These are phyloP conservation scores for Apiospora sp. DNA, from an alignment of 2,329 filamentous ascomycete genomes.

Conservation along the genomic window DNA sequence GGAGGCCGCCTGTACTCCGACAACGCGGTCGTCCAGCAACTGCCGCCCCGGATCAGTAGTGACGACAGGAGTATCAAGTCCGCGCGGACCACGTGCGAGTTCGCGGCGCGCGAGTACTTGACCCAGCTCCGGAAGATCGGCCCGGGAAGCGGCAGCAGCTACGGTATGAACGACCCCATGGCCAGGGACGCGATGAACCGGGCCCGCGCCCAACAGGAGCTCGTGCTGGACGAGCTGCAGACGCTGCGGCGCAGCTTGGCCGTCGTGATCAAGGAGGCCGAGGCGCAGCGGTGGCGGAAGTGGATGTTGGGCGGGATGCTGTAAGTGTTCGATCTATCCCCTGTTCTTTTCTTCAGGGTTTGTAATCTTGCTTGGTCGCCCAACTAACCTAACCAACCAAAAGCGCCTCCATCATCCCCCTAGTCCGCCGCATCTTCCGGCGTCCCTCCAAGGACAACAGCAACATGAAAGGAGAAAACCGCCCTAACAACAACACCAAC, in stretches of 20 bases:
- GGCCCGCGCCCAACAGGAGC: constrained; percentile 51
- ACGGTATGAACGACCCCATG: constrained; percentile 42
- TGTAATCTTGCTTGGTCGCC: not conserved
- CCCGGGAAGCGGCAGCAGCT: constrained; percentile 31
- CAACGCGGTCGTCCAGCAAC: not conserved
- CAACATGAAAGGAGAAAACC: not conserved
- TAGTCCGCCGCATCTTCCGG: constrained; percentile 60
- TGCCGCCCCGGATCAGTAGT: not conserved
- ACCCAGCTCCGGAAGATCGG: constrained; percentile 40
- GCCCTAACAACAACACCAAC: not conserved
- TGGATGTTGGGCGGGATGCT: constrained; percentile 61
- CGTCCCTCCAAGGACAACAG: constrained; percentile 44
- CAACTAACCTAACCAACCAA: not conserved
- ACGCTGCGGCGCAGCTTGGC: constrained; percentile 54
- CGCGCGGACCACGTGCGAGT: constrained; percentile 39
- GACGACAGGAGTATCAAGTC: constrained; percentile 33
- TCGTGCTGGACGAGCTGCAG: constrained; percentile 54
- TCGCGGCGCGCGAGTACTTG: constrained; percentile 45
- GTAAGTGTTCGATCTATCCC: constrained; percentile 46
- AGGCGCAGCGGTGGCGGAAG: constrained; percentile 59
- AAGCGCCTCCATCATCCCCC: constrained; percentile 60
- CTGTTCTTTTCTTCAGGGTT: no score
- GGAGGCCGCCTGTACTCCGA: not conserved
- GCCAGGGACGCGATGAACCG: constrained; percentile 53
- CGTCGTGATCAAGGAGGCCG: constrained; percentile 51